A percentile compares a stretch with the other conserved stretches of the same genome.
These are phyloP conservation scores for Pulveroboletus sp. DNA, from an alignment of 768 basidiomycete species.

Conservation along the genomic window DNA sequence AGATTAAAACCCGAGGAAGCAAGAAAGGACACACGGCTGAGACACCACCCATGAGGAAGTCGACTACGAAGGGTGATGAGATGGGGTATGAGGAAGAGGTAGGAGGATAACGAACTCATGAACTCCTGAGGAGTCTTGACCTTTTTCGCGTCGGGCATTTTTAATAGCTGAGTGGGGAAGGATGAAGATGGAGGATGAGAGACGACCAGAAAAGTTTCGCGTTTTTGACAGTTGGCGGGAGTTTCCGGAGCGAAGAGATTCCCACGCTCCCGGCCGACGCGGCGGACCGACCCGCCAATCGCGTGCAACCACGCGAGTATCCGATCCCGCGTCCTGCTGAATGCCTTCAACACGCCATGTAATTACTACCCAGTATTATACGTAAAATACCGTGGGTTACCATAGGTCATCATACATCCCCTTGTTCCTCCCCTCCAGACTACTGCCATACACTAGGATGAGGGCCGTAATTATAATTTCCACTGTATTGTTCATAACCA, in stretches of 20 bases:
- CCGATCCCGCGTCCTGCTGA: no score
- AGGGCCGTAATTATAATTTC: slow-evolving; percentile 20
- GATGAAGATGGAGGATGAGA: slow-evolving; percentile 42
- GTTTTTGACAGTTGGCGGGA: slow-evolving; percentile 35
- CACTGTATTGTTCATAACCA: slow-evolving; percentile 24
- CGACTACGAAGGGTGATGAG: slow-evolving; percentile 47
- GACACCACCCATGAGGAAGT: slow-evolving; percentile 97
- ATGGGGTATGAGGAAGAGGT: background rate
- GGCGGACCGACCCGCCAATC: slow-evolving; percentile 10
- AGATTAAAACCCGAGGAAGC: no score
- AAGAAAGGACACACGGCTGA: slow-evolving; percentile 62
- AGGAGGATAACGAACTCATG: slow-evolving; percentile 47
- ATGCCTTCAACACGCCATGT: no score
- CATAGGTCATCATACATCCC: no score
- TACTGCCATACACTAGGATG: slow-evolving; percentile 30
- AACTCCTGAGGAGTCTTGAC: slow-evolving; percentile 91
- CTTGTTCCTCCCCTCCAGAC: slow-evolving; percentile 3
- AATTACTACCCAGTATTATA: slow-evolving; percentile 18
- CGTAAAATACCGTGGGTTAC: slow-evolving; percentile 12
- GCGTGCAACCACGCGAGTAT: background rate
- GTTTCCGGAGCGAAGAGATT: slow-evolving; percentile 24
- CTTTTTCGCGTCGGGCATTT: slow-evolving; percentile 84
- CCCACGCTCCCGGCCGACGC: slow-evolving; percentile 29
- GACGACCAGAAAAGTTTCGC: slow-evolving; percentile 47
- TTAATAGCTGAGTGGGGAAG: slow-evolving; percentile 51